A percentile compares a stretch with the other conserved stretches of the same genome.
phyloP scores from a whole-genome alignment of 805 yeast genomes.

The Blastobotrys peoriensis region DNA sequence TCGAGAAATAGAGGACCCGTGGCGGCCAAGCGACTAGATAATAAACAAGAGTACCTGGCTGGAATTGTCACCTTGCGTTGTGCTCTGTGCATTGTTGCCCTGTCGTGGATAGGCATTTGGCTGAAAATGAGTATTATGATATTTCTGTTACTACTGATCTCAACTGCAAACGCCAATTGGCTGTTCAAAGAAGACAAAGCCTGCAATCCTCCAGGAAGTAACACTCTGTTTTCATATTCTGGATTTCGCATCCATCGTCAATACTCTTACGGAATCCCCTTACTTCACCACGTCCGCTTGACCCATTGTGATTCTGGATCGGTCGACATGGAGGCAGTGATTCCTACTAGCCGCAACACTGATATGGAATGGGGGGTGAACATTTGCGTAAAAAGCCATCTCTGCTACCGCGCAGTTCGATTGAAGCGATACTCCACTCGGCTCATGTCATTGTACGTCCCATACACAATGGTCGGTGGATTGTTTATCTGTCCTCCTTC shows the following conservation, averaged over 20 bases:
- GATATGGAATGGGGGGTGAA: constrained; percentile 43
- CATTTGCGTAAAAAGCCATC: constrained; percentile 13
- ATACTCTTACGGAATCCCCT: constrained; percentile 38
- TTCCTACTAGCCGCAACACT: constrained; percentile 30
- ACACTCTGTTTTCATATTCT: constrained; percentile 37
- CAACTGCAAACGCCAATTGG: constrained; percentile 20
- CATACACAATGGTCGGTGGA: constrained; percentile 59
- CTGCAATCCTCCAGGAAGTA: constrained; percentile 32
- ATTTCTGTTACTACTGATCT: too few relatives aligned
- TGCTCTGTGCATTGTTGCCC: too few relatives aligned
- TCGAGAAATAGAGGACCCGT: too few relatives aligned
- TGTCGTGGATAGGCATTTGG: too few relatives aligned
- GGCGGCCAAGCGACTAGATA: neutral
- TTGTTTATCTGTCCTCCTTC: constrained; percentile 45
- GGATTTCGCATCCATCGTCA: constrained; percentile 53
- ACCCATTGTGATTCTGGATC: constrained; percentile 49
- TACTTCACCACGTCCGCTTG: constrained; percentile 40
- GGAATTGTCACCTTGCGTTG: too few relatives aligned
- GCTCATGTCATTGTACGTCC: constrained; percentile 43
- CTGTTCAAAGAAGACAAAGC: constrained; percentile 27
- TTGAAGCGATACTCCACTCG: constrained; percentile 48
- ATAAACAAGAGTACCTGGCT: too few relatives aligned
- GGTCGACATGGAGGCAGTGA: constrained; percentile 38
- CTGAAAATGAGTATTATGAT: too few relatives aligned
- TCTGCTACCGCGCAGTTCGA: constrained; percentile 55